Base-by-base conservation (phyloP, 495 filamentous ascomycete genomes). In the Thermochaetoides thermophila region DNA sequence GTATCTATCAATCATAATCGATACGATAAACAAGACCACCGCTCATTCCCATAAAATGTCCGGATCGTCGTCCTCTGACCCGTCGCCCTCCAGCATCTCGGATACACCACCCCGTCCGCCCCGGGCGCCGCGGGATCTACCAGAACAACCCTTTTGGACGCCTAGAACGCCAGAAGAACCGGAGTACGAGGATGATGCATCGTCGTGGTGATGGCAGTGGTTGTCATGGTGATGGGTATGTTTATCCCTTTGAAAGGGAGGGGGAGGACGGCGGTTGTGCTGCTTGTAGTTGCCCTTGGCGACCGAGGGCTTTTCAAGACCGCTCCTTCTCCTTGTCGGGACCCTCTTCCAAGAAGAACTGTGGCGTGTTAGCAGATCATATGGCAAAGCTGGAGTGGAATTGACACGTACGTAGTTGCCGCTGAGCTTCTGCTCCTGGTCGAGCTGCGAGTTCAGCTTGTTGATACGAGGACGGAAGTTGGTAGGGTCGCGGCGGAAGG, bases 381-480 rank as follows among this genome's bases (percentile, higher is more conserved):
- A 12, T 10, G n/a, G 17, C 21, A 22, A 30, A 37, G 24, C 37
- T 35, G 27, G 40, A 11, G 17, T 5, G 18, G 13, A 5, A 3
- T 1, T 17, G 19, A 27, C 23, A 71, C 76, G 70, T 69, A 83
- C 78, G 64, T 79, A 96, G 61, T 95, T 96, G 41, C 89, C 89
- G 43, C 53, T 62, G 46, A 85, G 45, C 71, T 97, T 97, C 68
- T 97, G 89, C 51, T 95, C 89, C 53, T 94, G 85, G 56, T 97
- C 89, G 43, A 94, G 64, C 60, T 96, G 91, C 53, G 78, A 85
- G 55, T 92, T 75, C 46, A 74, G 61, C 71, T 97, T 97, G 73
- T 97, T 97, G 71, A 97, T 97, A 56, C 91, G 81, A 26, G 91
- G 89, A 20, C 89, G 73, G 66, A 73, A 97, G 47, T 85, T 93